A percentile compares a stretch with the other conserved stretches of the same genome.
These are phyloP conservation scores for Solanum chilense DNA, from an alignment of 257 asterid genomes.

Conservation along the genomic window DNA sequence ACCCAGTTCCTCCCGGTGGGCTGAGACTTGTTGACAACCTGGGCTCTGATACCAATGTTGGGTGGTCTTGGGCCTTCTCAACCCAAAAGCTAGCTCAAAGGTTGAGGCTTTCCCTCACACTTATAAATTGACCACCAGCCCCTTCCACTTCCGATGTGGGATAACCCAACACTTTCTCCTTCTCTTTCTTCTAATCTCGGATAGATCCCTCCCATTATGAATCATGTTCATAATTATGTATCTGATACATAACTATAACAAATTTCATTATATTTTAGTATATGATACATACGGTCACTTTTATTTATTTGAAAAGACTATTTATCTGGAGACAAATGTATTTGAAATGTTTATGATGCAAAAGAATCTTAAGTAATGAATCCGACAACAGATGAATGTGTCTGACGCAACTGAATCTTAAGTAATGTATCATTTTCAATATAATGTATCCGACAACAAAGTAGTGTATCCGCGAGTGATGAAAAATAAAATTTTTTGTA, in stretches of 20 bases:
- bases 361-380: background rate
- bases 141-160: no score
- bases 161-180: no score
- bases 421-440: background rate
- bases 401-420: background rate
- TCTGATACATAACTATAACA: background rate
- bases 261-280: background rate
- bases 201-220: background rate
- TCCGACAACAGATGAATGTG: background rate
- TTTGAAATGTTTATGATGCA: background rate
- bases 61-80: no score
- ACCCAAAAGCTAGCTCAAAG: no score
- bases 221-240: background rate
- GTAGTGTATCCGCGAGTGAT: no score
- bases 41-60: no score
- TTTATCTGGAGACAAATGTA: background rate
- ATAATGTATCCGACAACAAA: background rate
- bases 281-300: background rate
- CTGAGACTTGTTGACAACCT: no score
- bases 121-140: no score
- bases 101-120: no score
- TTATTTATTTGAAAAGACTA: background rate
- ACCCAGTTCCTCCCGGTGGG: no score
- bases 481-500: no score
- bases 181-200: background rate